A percentile compares a stretch with the other conserved stretches of the same genome.
Conservation (phyloP, 2,329 filamentous ascomycete genomes). For the Bimuria novae-zelandiae region DNA sequence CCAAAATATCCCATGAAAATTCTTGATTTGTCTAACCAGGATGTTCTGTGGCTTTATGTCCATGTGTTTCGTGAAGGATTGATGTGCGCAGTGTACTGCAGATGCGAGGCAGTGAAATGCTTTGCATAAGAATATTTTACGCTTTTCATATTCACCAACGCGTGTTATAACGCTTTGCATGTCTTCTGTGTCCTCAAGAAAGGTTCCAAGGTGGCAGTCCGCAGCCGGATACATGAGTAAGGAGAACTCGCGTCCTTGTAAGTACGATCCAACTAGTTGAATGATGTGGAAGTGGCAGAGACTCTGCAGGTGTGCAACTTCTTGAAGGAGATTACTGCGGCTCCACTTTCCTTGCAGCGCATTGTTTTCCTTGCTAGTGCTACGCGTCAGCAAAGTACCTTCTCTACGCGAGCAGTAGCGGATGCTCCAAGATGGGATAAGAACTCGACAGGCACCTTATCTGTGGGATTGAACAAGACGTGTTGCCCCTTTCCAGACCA, state of each 20-base stretch:
- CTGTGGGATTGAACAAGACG: conserved; percentile 15
- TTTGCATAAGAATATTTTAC: not conserved
- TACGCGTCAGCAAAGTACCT: conserved; percentile 22
- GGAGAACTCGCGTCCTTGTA: conserved; percentile 10
- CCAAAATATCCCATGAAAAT: not conserved
- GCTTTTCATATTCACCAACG: not conserved
- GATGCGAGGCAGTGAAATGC: conserved; percentile 13
- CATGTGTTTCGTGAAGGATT: conserved; percentile 21
- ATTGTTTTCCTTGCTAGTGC: conserved; percentile 24
- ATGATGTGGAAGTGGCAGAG: conserved; percentile 12
- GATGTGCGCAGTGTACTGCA: conserved; percentile 19
- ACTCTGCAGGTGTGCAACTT: conserved; percentile 23
- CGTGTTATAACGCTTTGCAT: too few species aligned
- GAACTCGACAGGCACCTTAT: conserved; percentile 15
- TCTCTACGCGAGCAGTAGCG: conserved; percentile 14
- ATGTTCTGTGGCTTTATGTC: conserved; percentile 30
- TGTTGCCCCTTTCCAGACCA: conserved; percentile 32
- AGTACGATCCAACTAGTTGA: conserved; percentile 19
- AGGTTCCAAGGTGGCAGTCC: conserved; percentile 15
- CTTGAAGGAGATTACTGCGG: conserved; percentile 11
- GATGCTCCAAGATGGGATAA: conserved; percentile 15
- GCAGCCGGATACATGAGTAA: conserved; percentile 28
- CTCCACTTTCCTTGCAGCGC: conserved; percentile 12
- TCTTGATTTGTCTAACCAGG: conserved; percentile 6
- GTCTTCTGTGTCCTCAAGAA: conserved; percentile 17